Base-by-base conservation (phyloP, 2,329 filamentous ascomycete genomes). In the Dactylonectria estremocensis region DNA sequence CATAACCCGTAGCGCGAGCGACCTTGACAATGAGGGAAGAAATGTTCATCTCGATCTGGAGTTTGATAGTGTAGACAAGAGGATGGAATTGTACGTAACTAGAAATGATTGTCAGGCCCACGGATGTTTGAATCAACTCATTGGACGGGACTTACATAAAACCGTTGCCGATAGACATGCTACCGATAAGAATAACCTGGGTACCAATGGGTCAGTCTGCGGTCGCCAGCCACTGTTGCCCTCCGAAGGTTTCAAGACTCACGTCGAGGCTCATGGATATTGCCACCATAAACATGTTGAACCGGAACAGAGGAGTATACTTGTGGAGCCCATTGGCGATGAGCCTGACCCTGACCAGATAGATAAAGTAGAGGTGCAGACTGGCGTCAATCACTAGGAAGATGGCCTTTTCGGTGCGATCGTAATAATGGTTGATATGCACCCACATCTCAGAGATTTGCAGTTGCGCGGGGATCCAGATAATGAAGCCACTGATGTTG, bases 271-370 rank as follows among this genome's bases (percentile, higher is more conserved):
- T 67, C 58, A 78, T 72, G 0, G 76, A 78, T 1, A 78, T 13
- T 0, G 31, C 61, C 24, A 77, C 72, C 71, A 78, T 75, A 10
- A 40, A 22, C 6, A 77, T 28, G 13, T 78, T 78, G 57, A 76
- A 77, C 20, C 76, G 76, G 28, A 85, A 80, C 16, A 87, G 77
- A n/a, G 79, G 75, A 62, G 81, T 80, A 69, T 87, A 87, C 69
- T 28, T 28, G 24, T 28, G 24, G 74, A 97, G 84, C 57, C 87
- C 88, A 64, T 84, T 83, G 1, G 94, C 94, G 77, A 95, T 96
- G 72, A 94, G 91, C 74, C 90, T 87, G 6, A 93, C 86, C 43
- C 86, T 68, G 20, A 89, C 83, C 60, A 88, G 87, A 74, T 87
- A 85, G 9, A 91, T 89, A 48, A 87, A 82, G 80, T 93, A 93